A percentile compares a stretch with the other conserved stretches of the same genome.
Evolutionary conservation across 768 basidiomycete genomes (phyloP).

Genomic region (Rhizopogon sp.): DNA sequence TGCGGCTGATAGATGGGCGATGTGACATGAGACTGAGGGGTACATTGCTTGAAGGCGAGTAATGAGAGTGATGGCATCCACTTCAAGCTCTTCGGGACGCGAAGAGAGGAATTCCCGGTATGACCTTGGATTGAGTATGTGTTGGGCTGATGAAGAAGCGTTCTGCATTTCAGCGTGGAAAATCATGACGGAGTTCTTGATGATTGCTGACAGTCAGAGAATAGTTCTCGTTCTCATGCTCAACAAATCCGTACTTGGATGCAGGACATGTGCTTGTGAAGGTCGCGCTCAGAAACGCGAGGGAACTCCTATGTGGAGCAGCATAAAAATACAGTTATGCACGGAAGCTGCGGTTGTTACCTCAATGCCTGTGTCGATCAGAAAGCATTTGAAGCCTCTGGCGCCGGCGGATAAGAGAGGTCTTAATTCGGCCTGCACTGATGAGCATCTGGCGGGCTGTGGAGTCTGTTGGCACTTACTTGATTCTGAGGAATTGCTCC

Average conservation of each 20-base stretch:
- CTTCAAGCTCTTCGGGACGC: constrained; percentile 76
- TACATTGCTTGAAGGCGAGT: constrained; percentile 54
- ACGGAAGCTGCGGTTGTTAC: constrained; percentile 32
- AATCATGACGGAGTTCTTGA: constrained; percentile 53
- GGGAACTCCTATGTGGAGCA: constrained; percentile 76
- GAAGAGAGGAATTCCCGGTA: constrained; percentile 89
- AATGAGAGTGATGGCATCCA: constrained; percentile 77
- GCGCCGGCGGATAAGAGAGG: constrained; percentile 79
- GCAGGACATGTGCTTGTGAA: constrained; percentile 64
- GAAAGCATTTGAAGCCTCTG: constrained; percentile 95
- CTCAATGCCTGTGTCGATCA: constrained; percentile 93
- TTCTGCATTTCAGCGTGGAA: constrained; percentile 90
- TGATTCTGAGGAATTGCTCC: constrained; percentile 92
- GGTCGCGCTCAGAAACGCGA: constrained; percentile 66
- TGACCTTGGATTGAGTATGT: constrained; percentile 36
- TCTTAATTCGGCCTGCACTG: constrained; percentile 56
- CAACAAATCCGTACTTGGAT: constrained; percentile 49
- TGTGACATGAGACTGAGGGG: constrained; percentile 80
- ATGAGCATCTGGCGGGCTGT: background rate
- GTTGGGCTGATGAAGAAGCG: constrained; percentile 7
- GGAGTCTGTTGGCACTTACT: constrained; percentile 31
- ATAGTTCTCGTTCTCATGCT: background rate
- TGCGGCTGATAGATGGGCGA: constrained; percentile 92
- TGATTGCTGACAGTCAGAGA: constrained; percentile 41
- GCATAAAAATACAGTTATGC: constrained; percentile 5